Evolutionary conservation across 2,329 filamentous ascomycete species (phyloP).

Genomic region (Fusarium concolor): DNA sequence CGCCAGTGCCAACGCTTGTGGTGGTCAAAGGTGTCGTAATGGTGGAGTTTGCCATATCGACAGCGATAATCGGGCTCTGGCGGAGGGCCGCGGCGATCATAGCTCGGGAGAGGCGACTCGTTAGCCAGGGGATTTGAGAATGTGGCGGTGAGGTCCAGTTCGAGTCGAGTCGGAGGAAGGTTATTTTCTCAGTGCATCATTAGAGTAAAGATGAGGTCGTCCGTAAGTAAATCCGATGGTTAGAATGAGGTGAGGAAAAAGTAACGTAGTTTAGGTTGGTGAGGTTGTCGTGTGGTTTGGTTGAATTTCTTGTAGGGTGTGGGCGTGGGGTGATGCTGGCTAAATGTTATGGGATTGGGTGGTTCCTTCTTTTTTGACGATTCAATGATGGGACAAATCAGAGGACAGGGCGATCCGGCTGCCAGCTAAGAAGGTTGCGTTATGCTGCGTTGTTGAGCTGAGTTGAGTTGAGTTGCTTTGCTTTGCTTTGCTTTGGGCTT

Average conservation of each 20-base stretch:
- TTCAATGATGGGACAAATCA: constrained; percentile 25
- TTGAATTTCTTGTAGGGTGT: background rate
- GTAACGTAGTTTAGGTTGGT: constrained; percentile 1
- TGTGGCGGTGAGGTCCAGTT: constrained; percentile 29
- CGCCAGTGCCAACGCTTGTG: constrained; percentile 31
- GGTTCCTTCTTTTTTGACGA: constrained; percentile 21
- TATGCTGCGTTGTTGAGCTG: background rate
- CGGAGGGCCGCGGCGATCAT: constrained; percentile 36
- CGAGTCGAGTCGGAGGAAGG: constrained; percentile 7
- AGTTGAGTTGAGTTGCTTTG: too few species aligned
- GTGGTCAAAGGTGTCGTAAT: constrained; percentile 30
- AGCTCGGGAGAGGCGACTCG: constrained; percentile 20
- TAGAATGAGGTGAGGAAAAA: background rate
- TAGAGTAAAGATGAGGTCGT: constrained; percentile 15
- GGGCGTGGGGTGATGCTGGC: constrained; percentile 33
- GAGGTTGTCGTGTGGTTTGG: constrained; percentile 21
- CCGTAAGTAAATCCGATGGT: background rate
- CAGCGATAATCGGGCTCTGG: constrained; percentile 35
- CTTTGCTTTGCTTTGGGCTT: background rate
- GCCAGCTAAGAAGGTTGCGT: constrained; percentile 2
- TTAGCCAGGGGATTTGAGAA: constrained; percentile 18
- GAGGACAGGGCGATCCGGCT: constrained; percentile 18
- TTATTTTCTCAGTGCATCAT: constrained; percentile 39
- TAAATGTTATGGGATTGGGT: constrained; percentile 22
- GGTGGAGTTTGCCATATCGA: constrained; percentile 37